These are phyloP conservation scores for Kwoniella botswanensis DNA, from an alignment of 768 basidiomycete genomes.

Conservation along the genomic window DNA sequence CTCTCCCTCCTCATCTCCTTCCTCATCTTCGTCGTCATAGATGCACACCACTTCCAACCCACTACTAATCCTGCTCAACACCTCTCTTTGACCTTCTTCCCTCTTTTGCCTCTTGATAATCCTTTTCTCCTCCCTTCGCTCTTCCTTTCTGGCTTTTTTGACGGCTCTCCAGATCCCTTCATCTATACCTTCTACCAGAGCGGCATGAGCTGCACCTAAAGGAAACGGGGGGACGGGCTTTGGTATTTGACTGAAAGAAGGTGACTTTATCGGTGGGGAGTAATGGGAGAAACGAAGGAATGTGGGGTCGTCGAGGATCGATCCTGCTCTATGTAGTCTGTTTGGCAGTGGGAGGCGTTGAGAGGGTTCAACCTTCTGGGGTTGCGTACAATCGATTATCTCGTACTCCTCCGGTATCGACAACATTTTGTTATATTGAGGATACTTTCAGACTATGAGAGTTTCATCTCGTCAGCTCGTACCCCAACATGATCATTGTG, in stretches of 20 bases:
- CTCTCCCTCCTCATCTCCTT: no score
- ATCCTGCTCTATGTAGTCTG: not conserved
- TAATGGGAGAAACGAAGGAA: not conserved
- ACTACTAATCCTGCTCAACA: not conserved
- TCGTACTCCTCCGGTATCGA: not conserved
- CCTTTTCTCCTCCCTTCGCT: not conserved
- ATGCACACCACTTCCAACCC: not conserved
- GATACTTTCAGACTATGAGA: not conserved
- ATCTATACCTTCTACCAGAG: not conserved
- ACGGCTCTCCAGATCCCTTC: not conserved
- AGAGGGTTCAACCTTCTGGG: not conserved
- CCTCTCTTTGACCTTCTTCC: not conserved
- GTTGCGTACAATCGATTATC: constrained; percentile 10
- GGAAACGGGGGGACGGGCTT: constrained; percentile 5
- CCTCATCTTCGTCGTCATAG: not conserved
- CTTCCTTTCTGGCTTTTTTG: not conserved
- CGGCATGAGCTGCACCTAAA: not conserved
- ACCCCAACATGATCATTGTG: no score
- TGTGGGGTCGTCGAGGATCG: constrained; percentile 2
- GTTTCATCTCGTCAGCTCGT: not conserved
- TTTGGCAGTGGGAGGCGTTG: not conserved
- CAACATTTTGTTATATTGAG: not conserved
- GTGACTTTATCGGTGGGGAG: not conserved
- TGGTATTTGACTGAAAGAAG: not conserved
- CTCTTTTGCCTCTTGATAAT: not conserved